These are phyloP conservation scores for Chlamydomonas schloesseri DNA, from an alignment of 139 green algal genomes.

Conservation along the genomic window DNA sequence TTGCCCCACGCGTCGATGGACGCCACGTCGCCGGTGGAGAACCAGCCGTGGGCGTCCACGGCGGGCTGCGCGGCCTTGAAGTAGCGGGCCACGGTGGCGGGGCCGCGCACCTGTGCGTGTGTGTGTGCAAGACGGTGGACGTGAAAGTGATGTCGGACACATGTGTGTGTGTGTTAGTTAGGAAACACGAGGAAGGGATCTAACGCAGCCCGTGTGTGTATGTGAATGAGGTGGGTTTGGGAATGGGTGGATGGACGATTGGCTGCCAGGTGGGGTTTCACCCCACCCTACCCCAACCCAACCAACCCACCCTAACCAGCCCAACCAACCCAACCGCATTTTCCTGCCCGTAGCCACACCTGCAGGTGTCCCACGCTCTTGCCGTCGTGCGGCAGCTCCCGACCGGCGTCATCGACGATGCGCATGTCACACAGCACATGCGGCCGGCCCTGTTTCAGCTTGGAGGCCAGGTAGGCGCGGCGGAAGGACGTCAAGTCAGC, in stretches of 20 bases:
- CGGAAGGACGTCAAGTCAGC: background rate
- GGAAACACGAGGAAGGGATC: too few relatives aligned
- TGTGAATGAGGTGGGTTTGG: too few relatives aligned
- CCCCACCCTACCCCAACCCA: too few relatives aligned
- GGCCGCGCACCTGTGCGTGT: constrained; percentile 66
- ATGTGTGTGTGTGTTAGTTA: background rate
- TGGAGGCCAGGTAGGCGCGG: constrained; percentile 23
- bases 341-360: too few relatives aligned
- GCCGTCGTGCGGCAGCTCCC: constrained; percentile 66
- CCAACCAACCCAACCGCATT: too few relatives aligned
- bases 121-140: too few relatives aligned
- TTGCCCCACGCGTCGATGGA: constrained; percentile 76
- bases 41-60: constrained; percentile 67
- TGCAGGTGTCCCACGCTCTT: constrained; percentile 77
- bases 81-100: constrained; percentile 69
- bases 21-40: constrained; percentile 83
- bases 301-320: too few relatives aligned
- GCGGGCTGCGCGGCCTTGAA: constrained; percentile 55
- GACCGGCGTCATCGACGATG: constrained; percentile 71
- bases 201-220: too few relatives aligned
- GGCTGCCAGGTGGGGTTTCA: too few relatives aligned
- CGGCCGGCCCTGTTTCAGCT: constrained; percentile 72
- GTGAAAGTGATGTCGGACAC: too few relatives aligned
- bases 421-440: constrained; percentile 74
- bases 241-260: too few relatives aligned